Evolutionary conservation across 179 eudicot genomes (phyloP).

Genomic region (Sideroxylon spinosum): DNA sequence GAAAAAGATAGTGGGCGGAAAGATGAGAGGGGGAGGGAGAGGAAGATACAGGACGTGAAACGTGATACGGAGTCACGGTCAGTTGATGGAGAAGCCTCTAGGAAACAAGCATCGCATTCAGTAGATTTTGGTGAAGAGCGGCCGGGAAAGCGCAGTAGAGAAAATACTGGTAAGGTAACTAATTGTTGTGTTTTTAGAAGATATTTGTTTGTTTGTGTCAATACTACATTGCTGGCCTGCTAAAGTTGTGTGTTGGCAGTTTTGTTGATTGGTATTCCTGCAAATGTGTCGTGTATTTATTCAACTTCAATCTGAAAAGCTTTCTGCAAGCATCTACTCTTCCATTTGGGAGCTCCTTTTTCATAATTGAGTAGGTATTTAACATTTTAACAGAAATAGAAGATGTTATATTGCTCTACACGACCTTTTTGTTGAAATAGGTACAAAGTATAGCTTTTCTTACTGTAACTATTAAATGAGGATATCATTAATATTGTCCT

Average conservation of each 20-base stretch:
- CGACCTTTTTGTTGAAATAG: background rate
- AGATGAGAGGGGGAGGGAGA: constrained; percentile 27
- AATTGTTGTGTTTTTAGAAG: constrained; percentile 17
- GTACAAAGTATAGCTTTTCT: background rate
- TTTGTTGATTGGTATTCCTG: background rate
- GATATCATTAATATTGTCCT: background rate
- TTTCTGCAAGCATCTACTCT: no score
- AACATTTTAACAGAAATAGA: background rate
- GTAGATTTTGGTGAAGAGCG: constrained; percentile 33
- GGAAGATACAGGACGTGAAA: constrained; percentile 59
- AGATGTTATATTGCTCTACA: background rate
- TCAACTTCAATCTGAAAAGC: background rate
- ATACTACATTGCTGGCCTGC: background rate
- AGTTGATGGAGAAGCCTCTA: constrained; percentile 31
- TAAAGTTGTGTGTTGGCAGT: background rate
- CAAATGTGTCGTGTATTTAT: background rate
- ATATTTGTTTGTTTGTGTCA: background rate
- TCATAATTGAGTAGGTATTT: background rate
- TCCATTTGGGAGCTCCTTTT: background rate
- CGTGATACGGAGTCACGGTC: constrained; percentile 19
- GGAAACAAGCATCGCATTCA: background rate
- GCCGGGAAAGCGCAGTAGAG: constrained; percentile 47
- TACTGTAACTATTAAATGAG: background rate
- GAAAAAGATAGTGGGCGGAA: constrained; percentile 40
- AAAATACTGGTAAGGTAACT: constrained; percentile 69